phyloP scores from a whole-genome alignment of 768 basidiomycete species.

The Leccinum uliginosum region DNA sequence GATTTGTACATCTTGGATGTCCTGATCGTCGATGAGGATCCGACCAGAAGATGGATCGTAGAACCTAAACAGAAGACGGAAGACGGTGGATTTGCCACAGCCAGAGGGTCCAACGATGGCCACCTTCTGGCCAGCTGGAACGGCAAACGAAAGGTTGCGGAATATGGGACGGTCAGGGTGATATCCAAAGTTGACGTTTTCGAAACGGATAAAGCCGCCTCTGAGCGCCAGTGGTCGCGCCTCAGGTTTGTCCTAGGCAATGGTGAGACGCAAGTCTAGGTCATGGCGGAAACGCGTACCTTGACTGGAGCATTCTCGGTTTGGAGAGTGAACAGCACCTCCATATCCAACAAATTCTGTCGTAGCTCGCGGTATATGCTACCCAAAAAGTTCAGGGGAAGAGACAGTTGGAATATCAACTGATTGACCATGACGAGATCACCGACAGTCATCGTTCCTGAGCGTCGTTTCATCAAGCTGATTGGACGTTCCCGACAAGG shows the following conservation, averaged over 20 bases:
- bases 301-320: conserved; percentile 70
- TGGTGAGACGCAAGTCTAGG: neutral
- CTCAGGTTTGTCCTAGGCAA: conserved; percentile 55
- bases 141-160: conserved; percentile 77
- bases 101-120: conserved; percentile 97
- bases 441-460: conserved; percentile 96
- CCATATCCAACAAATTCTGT: conserved; percentile 97
- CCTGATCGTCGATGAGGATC: conserved; percentile 88
- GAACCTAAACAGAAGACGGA: conserved; percentile 91
- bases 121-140: conserved; percentile 95
- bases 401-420: conserved; percentile 92
- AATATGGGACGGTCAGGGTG: conserved; percentile 93
- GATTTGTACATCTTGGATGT: conserved; percentile 69
- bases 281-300: conserved; percentile 32
- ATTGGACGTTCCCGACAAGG: neutral
- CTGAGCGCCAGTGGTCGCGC: conserved; percentile 65
- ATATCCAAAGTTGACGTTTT: conserved; percentile 89
- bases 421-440: conserved; percentile 99
- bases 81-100: conserved; percentile 95
- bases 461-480: conserved; percentile 1
- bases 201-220: conserved; percentile 89
- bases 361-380: conserved; percentile 96
- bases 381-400: conserved; percentile 95
- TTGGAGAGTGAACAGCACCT: conserved; percentile 86
- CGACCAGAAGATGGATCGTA: conserved; percentile 78